These are phyloP conservation scores for Pinus tabuliformis DNA, from an alignment of 75 land plant genomes.

Conservation along the genomic window DNA sequence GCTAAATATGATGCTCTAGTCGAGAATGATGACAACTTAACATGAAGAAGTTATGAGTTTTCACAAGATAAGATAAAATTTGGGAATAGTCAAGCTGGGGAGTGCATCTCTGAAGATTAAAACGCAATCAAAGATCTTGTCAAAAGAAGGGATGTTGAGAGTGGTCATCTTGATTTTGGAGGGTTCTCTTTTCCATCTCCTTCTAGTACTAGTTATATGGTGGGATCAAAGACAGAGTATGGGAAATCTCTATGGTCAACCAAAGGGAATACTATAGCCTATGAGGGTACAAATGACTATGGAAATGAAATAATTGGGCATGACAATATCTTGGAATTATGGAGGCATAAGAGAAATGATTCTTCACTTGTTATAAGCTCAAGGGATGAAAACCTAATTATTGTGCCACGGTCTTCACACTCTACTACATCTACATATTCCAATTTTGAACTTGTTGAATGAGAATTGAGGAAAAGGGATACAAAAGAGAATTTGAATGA, in stretches of 20 bases:
- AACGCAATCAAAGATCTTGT: slow-evolving; percentile 6
- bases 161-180: slow-evolving; percentile 41
- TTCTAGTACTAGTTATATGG: slow-evolving; percentile 38
- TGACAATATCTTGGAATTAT: slow-evolving; percentile 69
- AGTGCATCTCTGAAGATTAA: not conserved
- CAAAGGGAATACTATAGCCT: slow-evolving; percentile 30
- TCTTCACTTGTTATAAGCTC: slow-evolving; percentile 70
- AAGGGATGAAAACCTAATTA: slow-evolving; percentile 50
- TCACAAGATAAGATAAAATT: slow-evolving; percentile 21
- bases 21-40: slow-evolving; percentile 28
- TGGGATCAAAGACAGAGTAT: slow-evolving; percentile 50
- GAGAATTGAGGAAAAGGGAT: slow-evolving; percentile 25
- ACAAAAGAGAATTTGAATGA: slow-evolving; percentile 22
- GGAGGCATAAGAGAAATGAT: slow-evolving; percentile 83
- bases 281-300: slow-evolving; percentile 46
- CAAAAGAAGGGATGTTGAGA: slow-evolving; percentile 10
- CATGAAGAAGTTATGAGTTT: slow-evolving; percentile 26
- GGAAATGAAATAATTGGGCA: slow-evolving; percentile 41
- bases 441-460: slow-evolving; percentile 50
- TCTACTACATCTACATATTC: slow-evolving; percentile 58
- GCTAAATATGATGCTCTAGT: slow-evolving; percentile 27
- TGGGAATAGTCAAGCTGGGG: slow-evolving; percentile 4
- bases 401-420: slow-evolving; percentile 35
- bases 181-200: slow-evolving; percentile 95
- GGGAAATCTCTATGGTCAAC: slow-evolving; percentile 76